phyloP scores from a whole-genome alignment of 1,139 yeast genomes.

The Taphrina betulina region DNA sequence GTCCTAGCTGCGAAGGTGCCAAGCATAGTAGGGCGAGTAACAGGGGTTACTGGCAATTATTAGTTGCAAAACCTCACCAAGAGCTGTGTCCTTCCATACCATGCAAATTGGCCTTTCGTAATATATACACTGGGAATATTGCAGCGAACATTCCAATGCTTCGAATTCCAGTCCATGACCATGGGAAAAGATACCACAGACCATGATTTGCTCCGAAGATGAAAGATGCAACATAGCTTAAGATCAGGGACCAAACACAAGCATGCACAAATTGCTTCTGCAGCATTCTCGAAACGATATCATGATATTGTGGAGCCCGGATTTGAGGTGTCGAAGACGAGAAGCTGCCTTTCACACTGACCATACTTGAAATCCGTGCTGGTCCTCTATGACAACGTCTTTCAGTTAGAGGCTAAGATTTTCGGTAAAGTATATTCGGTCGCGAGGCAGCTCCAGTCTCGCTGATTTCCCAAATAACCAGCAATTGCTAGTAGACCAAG shows the following conservation, averaged over 20 bases:
- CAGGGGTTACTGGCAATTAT: neutral
- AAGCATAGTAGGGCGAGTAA: neutral
- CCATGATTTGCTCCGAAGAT: neutral
- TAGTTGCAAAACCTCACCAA: neutral
- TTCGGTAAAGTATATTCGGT: too few species aligned
- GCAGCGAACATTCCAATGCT: constrained; percentile 8
- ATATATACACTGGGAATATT: constrained; percentile 2
- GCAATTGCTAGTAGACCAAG: too few species aligned
- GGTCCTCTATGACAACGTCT: too few species aligned
- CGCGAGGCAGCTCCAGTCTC: too few species aligned
- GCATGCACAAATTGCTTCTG: constrained; percentile 27
- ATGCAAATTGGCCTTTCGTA: constrained; percentile 24
- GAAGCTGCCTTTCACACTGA: constrained; percentile 27
- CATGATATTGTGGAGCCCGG: constrained; percentile 7
- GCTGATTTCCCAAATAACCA: too few species aligned
- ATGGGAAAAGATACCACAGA: constrained; percentile 18
- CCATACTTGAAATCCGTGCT: too few species aligned
- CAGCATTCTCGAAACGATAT: constrained; percentile 11
- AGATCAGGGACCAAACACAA: constrained; percentile 9
- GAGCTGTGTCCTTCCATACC: neutral
- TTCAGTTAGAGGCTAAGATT: too few species aligned
- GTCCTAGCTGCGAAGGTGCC: neutral
- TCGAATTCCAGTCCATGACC: constrained; percentile 25
- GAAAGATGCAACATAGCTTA: constrained; percentile 3
- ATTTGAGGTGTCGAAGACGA: neutral